Conservation (phyloP, 805 yeast genomes). For the Tetrapisispora iriomotensis region DNA sequence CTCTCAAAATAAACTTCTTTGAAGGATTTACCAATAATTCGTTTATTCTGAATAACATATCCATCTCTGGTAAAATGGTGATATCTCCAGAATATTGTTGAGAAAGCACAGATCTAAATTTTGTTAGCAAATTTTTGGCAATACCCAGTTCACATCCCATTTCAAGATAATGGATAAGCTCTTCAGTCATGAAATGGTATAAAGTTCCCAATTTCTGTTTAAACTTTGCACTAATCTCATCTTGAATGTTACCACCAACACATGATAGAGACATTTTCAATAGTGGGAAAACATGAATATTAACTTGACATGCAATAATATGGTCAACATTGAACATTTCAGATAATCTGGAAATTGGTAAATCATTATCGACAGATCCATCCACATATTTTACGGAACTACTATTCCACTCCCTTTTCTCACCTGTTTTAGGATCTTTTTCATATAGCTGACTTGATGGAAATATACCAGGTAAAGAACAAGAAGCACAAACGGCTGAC, state of each 20-base stretch:
- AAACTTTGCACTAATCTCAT: slow-evolving; percentile 45
- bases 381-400: slow-evolving; percentile 77
- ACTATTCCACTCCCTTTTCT: slow-evolving; percentile 68
- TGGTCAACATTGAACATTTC: slow-evolving; percentile 98
- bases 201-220: slow-evolving; percentile 43
- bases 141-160: slow-evolving; percentile 69
- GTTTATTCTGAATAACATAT: slow-evolving; percentile 43
- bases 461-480: slow-evolving; percentile 88
- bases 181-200: slow-evolving; percentile 55
- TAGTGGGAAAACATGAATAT: slow-evolving; percentile 90
- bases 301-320: slow-evolving; percentile 94
- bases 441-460: slow-evolving; percentile 80
- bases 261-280: slow-evolving; percentile 56
- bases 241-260: slow-evolving; percentile 61
- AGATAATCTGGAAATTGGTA: slow-evolving; percentile 80
- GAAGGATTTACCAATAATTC: slow-evolving; percentile 74
- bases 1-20: slow-evolving; percentile 56
- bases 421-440: slow-evolving; percentile 65
- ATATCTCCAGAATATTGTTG: slow-evolving; percentile 92
- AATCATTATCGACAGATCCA: slow-evolving; percentile 91
- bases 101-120: slow-evolving; percentile 62
- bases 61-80: slow-evolving; percentile 76
- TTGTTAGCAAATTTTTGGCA: slow-evolving; percentile 60
- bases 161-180: slow-evolving; percentile 68
- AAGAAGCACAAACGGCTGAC: slow-evolving; percentile 90